Percentiles rank a stretch among this genome's conserved stretches.
phyloP scores from a whole-genome alignment of 2,329 filamentous ascomycete species.

The Stemphylium beticola region DNA sequence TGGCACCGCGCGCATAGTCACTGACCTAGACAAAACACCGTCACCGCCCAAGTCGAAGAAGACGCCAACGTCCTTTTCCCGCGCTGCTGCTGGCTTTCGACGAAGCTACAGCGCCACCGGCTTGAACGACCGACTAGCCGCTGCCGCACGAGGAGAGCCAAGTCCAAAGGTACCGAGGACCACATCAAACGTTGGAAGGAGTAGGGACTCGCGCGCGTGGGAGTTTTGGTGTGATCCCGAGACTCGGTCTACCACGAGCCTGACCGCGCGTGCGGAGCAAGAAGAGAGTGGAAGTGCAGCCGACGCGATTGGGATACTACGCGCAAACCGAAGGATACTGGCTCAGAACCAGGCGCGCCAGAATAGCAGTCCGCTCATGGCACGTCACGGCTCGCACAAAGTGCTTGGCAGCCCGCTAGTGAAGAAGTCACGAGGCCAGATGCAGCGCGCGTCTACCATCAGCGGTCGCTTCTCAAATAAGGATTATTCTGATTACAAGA shows the following conservation, averaged over 20 bases:
- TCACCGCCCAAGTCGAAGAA: constrained; percentile 66
- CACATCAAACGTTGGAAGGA: constrained; percentile 69
- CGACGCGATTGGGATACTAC: constrained; percentile 80
- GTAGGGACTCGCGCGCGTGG: constrained; percentile 87
- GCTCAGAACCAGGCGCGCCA: constrained; percentile 67
- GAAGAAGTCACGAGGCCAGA: constrained; percentile 44
- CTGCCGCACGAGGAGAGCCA: constrained; percentile 36
- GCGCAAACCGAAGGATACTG: constrained; percentile 66
- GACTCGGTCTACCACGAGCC: constrained; percentile 67
- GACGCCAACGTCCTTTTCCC: constrained; percentile 50
- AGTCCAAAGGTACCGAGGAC: constrained; percentile 53
- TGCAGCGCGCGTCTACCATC: constrained; percentile 46
- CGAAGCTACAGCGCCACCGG: constrained; percentile 73
- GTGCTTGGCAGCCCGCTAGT: constrained; percentile 40
- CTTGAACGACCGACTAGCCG: constrained; percentile 44
- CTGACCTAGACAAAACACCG: constrained; percentile 70
- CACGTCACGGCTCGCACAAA: constrained; percentile 37
- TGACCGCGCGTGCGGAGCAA: constrained; percentile 81
- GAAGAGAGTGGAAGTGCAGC: constrained; percentile 80
- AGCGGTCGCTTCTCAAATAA: constrained; percentile 44
- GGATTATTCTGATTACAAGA: constrained; percentile 22
- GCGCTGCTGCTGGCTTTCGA: constrained; percentile 62
- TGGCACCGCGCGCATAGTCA: constrained; percentile 86
- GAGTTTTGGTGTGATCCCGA: constrained; percentile 88
- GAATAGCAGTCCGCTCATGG: constrained; percentile 61